Percentiles rank a stretch among this genome's conserved stretches.
These are phyloP conservation scores for Prunus yedoensis DNA, from an alignment of 331 rosid genomes.

Conservation along the genomic window DNA sequence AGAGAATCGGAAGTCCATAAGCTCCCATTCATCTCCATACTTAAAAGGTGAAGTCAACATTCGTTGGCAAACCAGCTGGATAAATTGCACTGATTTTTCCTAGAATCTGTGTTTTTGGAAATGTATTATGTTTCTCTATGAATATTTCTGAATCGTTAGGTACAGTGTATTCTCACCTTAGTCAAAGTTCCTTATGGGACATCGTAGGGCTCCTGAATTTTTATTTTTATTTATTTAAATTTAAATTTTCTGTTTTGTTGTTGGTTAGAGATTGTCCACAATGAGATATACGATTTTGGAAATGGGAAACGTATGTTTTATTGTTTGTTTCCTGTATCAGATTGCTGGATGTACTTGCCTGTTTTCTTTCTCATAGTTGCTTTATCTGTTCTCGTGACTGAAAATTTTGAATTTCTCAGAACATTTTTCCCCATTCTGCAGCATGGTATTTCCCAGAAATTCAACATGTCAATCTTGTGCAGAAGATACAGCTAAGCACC, in stretches of 20 bases:
- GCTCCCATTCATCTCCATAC: neutral
- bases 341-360: no score
- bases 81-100: neutral
- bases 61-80: slow-evolving; percentile 21
- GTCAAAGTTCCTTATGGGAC: neutral
- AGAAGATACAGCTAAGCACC: no score
- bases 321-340: neutral
- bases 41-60: slow-evolving; percentile 18
- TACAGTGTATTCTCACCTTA: neutral
- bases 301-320: neutral
- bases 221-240: neutral
- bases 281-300: neutral
- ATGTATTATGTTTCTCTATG: neutral
- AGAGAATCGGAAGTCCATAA: neutral
- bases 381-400: no score
- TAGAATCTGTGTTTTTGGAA: neutral
- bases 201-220: neutral
- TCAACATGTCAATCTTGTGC: no score
- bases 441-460: no score
- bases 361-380: no score
- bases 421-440: no score
- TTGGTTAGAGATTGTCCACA: neutral
- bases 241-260: neutral
- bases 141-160: neutral
- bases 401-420: no score